These are phyloP conservation scores for Penicillium sp. DNA, from an alignment of 2,329 filamentous ascomycete genomes.

Conservation along the genomic window DNA sequence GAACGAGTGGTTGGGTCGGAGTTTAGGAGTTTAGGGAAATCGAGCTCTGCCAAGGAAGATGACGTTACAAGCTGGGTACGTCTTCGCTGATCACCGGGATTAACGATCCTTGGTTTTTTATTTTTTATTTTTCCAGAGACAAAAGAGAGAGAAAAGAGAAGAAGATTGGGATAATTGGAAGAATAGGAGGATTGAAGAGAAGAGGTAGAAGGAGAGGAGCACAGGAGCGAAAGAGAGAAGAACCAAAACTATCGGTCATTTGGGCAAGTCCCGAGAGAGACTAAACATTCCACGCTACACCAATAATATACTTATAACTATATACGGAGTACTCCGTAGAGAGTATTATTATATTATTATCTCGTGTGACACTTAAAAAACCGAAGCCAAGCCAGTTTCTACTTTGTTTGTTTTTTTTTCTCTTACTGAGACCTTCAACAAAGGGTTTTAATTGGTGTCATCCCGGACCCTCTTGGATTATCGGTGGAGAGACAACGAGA, in stretches of 20 bases:
- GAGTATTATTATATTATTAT: neutral
- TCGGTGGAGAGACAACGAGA: constrained; percentile 9
- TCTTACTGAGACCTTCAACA: neutral
- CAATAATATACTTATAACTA: neutral
- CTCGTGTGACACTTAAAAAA: neutral
- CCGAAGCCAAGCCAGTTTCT: constrained; percentile 1
- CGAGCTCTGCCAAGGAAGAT: constrained; percentile 7
- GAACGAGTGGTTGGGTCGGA: neutral
- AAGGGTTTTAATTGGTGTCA: neutral
- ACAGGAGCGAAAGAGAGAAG: neutral
- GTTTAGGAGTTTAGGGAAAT: constrained; percentile 2
- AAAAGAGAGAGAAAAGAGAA: neutral
- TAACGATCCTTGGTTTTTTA: neutral
- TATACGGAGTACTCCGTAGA: no score
- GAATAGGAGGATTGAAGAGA: neutral
- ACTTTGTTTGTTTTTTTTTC: neutral
- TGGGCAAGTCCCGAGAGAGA: neutral
- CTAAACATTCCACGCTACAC: neutral
- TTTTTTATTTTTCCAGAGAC: neutral
- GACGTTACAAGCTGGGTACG: constrained; percentile 5
- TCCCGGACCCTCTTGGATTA: neutral
- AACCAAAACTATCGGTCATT: neutral
- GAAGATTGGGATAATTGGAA: neutral
- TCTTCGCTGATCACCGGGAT: constrained; percentile 2
- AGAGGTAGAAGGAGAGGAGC: neutral